These are phyloP conservation scores for Xylaria sp. DNA, from an alignment of 2,329 filamentous ascomycete genomes.

Conservation along the genomic window DNA sequence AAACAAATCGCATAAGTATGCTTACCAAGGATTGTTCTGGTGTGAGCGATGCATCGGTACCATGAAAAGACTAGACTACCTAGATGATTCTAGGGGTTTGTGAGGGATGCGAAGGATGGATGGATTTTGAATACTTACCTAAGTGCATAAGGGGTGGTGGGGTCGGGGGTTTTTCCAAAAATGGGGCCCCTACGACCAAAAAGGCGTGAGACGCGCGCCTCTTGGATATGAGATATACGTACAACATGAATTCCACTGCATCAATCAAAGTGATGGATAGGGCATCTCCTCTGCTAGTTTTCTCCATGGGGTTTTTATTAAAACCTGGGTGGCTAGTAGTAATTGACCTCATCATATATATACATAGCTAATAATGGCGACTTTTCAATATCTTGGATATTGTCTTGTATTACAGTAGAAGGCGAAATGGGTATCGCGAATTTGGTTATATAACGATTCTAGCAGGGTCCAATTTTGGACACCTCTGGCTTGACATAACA, in stretches of 20 bases:
- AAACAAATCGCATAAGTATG: background rate
- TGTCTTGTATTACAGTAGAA: background rate
- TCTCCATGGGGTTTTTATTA: background rate
- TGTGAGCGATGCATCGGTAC: background rate
- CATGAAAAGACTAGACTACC: background rate
- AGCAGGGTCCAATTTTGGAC: too few species aligned
- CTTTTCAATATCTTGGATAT: background rate
- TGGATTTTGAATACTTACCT: background rate
- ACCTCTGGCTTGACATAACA: too few species aligned
- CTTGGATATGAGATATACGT: background rate
- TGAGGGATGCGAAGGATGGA: background rate
- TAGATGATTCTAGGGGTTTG: background rate
- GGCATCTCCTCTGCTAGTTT: background rate
- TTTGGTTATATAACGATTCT: too few species aligned
- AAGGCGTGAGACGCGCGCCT: background rate
- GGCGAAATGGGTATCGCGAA: too few species aligned
- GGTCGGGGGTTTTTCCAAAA: too few species aligned
- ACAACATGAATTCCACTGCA: slow-evolving; percentile 5
- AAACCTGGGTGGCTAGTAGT: too few species aligned
- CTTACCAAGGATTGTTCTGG: too few species aligned
- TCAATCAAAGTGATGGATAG: slow-evolving; percentile 5
- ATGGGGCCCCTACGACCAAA: background rate
- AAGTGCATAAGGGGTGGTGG: slow-evolving; percentile 1
- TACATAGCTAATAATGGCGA: slow-evolving; percentile 3
- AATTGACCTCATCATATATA: too few species aligned